Conservation (phyloP, 805 yeast species). For the Debaryomyces prosopidis region DNA sequence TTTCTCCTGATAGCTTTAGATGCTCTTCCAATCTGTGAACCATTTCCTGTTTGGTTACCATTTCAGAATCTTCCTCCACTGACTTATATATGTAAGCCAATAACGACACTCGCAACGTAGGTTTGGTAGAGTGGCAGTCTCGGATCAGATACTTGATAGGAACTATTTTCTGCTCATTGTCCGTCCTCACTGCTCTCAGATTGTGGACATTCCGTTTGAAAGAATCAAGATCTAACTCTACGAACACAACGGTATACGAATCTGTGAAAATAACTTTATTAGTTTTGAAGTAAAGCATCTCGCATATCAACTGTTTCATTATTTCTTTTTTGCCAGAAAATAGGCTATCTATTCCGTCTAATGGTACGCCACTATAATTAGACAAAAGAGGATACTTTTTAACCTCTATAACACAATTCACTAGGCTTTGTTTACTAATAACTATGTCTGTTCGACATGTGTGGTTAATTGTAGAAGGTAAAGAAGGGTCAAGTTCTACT, state of each 20-base stretch:
- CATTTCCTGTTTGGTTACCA: conserved; percentile 1
- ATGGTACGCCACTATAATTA: too few relatives aligned
- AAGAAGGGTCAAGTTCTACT: too few relatives aligned
- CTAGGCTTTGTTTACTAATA: too few relatives aligned
- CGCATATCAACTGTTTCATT: too few relatives aligned
- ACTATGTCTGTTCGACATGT: too few relatives aligned
- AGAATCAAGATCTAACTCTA: conserved; percentile 2
- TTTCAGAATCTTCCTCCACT: not conserved
- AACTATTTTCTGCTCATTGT: not conserved
- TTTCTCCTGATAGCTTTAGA: not conserved
- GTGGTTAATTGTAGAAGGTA: too few relatives aligned
- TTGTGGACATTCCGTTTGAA: not conserved
- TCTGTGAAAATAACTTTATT: too few relatives aligned
- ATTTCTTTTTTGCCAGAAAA: too few relatives aligned
- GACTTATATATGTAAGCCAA: not conserved
- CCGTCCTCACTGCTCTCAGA: not conserved
- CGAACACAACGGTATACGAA: not conserved
- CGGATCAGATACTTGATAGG: conserved; percentile 2
- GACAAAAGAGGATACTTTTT: too few relatives aligned
- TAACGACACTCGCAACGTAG: not conserved
- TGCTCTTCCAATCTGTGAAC: not conserved
- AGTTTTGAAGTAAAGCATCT: too few relatives aligned
- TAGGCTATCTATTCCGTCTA: too few relatives aligned
- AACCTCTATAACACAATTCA: too few relatives aligned
- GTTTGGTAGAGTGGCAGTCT: conserved; percentile 1